phyloP scores from a whole-genome alignment of 2,329 filamentous ascomycete genomes.

The Penicillium brevicompactum region DNA sequence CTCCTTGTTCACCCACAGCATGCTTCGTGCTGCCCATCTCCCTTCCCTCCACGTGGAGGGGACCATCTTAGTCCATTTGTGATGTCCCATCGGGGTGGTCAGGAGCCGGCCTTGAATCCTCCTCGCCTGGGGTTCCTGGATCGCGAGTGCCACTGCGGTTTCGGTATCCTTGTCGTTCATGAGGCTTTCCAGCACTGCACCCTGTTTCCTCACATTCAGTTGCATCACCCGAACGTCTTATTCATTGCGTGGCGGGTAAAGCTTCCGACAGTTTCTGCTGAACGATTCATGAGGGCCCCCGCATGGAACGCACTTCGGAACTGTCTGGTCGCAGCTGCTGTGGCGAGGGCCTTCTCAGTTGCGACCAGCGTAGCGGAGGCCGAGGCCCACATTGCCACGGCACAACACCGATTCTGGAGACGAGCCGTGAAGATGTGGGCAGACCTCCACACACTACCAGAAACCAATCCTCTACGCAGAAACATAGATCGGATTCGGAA shows the following conservation, averaged over 20 bases:
- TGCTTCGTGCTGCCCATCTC: conserved; percentile 17
- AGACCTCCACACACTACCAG: no score
- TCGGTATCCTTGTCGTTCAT: conserved; percentile 21
- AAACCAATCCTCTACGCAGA: conserved; percentile 15
- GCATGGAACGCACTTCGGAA: no score
- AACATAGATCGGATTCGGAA: conserved; percentile 15
- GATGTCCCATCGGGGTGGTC: no score
- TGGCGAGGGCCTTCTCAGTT: no score
- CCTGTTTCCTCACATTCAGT: conserved; percentile 23
- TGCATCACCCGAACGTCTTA: conserved; percentile 22
- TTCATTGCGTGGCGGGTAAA: no score
- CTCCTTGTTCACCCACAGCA: conserved; percentile 26
- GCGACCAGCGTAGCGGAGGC: no score
- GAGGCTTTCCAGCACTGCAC: conserved; percentile 19
- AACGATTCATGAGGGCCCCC: no score
- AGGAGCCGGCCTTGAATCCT: no score
- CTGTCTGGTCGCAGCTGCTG: no score
- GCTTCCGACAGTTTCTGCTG: no score
- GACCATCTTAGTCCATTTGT: no score
- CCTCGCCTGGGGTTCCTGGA: no score
- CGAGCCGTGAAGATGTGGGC: conserved; percentile 16
- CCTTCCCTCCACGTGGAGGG: not conserved
- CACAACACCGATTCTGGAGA: conserved; percentile 16
- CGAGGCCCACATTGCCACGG: conserved; percentile 20
- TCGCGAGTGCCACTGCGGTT: conserved; percentile 14